phyloP scores from a whole-genome alignment of 352 stramenopile genomes.

The Phytophthora podocarpi region DNA sequence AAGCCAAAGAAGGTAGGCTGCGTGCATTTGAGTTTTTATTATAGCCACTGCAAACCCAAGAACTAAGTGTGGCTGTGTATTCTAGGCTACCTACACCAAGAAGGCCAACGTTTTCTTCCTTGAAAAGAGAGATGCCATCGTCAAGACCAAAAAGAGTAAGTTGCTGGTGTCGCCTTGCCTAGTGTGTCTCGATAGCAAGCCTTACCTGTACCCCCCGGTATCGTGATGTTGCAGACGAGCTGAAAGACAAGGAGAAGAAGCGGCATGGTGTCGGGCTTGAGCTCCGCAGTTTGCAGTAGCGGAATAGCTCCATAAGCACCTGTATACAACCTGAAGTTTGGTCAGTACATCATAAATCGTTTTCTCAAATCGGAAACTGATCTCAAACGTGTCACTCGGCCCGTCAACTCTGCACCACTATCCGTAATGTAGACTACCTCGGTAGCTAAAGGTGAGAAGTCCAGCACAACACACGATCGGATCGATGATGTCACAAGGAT shows the following conservation, averaged over 20 bases:
- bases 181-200: neutral
- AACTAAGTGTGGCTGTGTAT: neutral
- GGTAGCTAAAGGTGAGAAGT: no score
- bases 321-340: no score
- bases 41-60: no score
- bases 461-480: no score
- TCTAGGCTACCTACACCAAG: constrained; percentile 72
- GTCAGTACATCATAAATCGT: no score
- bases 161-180: neutral
- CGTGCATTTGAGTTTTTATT: neutral
- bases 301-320: neutral
- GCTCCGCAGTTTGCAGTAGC: constrained; percentile 36
- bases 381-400: no score
- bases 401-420: no score
- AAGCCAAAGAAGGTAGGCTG: constrained; percentile 68
- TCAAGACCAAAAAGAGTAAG: constrained; percentile 72
- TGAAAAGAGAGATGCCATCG: constrained; percentile 63
- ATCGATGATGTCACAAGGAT: constrained; percentile 3
- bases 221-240: constrained; percentile 50
- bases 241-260: constrained; percentile 66
- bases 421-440: neutral
- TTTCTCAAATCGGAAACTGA: no score
- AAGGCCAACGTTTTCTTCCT: constrained; percentile 79
- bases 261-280: constrained; percentile 62
- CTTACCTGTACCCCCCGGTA: neutral